phyloP scores from a whole-genome alignment of 75 land plant species.

The Larix kaempferi region DNA sequence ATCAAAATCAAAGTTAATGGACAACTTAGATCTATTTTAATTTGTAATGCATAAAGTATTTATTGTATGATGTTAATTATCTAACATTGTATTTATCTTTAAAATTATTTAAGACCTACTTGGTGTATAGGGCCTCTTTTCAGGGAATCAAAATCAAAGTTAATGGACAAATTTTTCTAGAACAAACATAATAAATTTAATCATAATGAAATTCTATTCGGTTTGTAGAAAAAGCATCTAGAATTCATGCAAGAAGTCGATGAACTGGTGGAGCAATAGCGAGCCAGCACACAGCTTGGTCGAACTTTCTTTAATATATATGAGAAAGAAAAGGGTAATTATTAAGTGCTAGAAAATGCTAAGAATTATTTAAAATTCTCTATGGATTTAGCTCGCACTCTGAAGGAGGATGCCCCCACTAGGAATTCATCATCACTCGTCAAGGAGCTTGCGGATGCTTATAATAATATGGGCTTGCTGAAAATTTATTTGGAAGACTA shows the following conservation, averaged over 20 bases:
- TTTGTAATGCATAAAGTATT: too few species aligned
- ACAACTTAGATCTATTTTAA: too few species aligned
- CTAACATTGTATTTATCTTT: too few species aligned
- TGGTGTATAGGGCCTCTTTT: too few species aligned
- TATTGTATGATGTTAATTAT: too few species aligned
- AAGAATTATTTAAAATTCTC: slow-evolving; percentile 70
- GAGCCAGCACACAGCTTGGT: slow-evolving; percentile 96
- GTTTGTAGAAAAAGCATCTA: slow-evolving; percentile 72
- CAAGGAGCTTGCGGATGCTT: slow-evolving; percentile 87
- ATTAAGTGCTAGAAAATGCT: slow-evolving; percentile 48
- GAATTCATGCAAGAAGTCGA: slow-evolving; percentile 59
- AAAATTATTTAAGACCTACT: too few species aligned
- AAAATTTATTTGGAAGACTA: slow-evolving; percentile 84
- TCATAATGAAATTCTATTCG: neutral
- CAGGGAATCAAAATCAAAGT: too few species aligned
- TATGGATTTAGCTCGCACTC: slow-evolving; percentile 57
- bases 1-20: too few species aligned
- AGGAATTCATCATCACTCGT: slow-evolving; percentile 48
- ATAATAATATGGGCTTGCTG: too few species aligned
- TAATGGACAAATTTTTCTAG: too few species aligned
- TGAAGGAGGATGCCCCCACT: slow-evolving; percentile 55
- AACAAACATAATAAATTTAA: too few species aligned
- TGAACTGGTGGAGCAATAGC: slow-evolving; percentile 85
- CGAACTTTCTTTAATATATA: slow-evolving; percentile 89
- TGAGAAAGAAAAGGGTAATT: slow-evolving; percentile 48